Evolutionary conservation across 495 filamentous ascomycete species (phyloP), one percentile per base, ranked within the genome.

Genomic region (Aspergillus bertholletiae): DNA sequence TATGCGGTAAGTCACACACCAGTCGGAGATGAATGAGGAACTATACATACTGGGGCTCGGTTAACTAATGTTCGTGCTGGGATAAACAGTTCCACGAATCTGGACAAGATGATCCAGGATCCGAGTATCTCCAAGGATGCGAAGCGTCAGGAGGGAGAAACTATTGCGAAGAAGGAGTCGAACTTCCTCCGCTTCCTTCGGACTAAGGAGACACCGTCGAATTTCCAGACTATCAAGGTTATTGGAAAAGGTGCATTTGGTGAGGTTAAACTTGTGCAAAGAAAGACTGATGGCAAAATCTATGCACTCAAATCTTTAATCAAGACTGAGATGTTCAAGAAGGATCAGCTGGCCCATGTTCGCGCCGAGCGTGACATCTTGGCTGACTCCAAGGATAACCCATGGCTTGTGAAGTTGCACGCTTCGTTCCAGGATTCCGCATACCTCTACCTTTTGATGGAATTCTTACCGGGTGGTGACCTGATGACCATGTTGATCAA

Each of bases 401-500:
- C 93, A 15, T 99, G 94, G 94, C 86, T 99, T 17, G 94, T 99
- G 59, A 97, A 97, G 78, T 80, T 99, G 55, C 93, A 89, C 70
- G 96, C 93, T 17, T 96, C 94, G 7, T 99, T 97, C 76, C 94
- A 99, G 70, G 94, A 99, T 70, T 76, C 80, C 46, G 91, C 91
- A 54, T 97, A 96, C 74, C 80, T 99, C 13, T 97, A 99, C 74
- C 88, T 99, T 83, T 82, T 99, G 53, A 97, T 99, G 94, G 94
- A 99, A 73, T 99, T 97, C 73, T 81, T 97, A 62, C 94, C 94
- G 13, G 94, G 94, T 67, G 94, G 94, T 64, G 94, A 99, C 78
- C 72, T 99, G 65, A 99, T 99, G 94, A 99, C 94, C 28, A 99
- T 99, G 94, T 81, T 99, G 61, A 99, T 99, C 75, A 97, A 97